Evolutionary conservation across 2,329 filamentous ascomycete species (phyloP), one percentile per base, ranked within the genome.

Genomic region (Kalaharituber pfeilii): DNA sequence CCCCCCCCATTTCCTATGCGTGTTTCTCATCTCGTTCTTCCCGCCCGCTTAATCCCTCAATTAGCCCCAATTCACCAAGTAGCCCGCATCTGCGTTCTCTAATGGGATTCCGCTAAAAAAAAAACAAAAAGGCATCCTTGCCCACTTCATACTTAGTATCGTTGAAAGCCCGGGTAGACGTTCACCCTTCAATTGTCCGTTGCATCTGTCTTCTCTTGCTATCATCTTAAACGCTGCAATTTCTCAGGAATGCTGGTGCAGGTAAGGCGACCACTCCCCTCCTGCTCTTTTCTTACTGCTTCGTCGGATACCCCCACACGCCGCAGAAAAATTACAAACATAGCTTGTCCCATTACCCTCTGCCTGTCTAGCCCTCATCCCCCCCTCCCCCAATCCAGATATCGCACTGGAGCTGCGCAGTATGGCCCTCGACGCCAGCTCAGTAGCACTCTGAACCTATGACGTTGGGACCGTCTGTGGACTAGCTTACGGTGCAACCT

Each of bases 11-110:
- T n/a, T n/a, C n/a, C n/a, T n/a, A n/a, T n/a, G n/a, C n/a, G 33
- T 39, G 15, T 39, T 13, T 18, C 29, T 13, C 33, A 39, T 39
- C 33, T 39, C 33, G 33, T 39, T 39, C n/a, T n/a, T 39, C 33
- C 15, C 29, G 29, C 33, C 42, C 42, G 25, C 42, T 47, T 47
- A 47, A 47, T 47, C 42, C 42, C 42, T 47, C 42, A 47, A 25
- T 24, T 20, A 45, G 39, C 39, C 18, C 39, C 39, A 45, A 45
- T 45, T 45, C 39, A 45, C 39, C 39, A 8, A 20, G 39, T 22
- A 45, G 22, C 39, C 39, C 39, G 39, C 39, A 13, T 13, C 39
- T 45, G 39, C 39, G 29, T 20, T 22, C 11, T 45, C 39, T 45
- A 45, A 45, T 45, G 39, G 8, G 11, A 45, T 45, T 13, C 39